Base-by-base conservation (phyloP, 2,329 filamentous ascomycete species). In the Hypoxylon sp. region DNA sequence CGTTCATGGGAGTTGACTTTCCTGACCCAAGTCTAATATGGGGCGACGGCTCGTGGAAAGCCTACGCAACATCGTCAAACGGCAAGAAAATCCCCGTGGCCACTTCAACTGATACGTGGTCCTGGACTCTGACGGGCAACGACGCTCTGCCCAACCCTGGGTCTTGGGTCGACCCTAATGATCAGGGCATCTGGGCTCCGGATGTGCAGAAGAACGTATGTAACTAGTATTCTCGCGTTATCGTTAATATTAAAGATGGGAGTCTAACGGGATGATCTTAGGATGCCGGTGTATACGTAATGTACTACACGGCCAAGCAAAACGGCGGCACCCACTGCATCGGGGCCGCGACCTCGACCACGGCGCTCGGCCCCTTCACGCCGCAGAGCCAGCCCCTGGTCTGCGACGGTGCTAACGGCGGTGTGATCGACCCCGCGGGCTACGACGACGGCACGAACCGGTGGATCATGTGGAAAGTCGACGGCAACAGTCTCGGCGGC, bases 391-490 rank as follows among this genome's bases (percentile, higher is more conserved):
- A 56, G 10, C 75, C 76, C 6, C 64, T 78, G 13, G 72, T 76
- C 65, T 78, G 76, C 67, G 72, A 77, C 63, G 68, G 65, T 10
- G 72, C 65, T 1, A 69, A 64, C 45, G 76, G 76, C 3, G 76
- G 76, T 50, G 69, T 72, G n/a, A 78, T 78, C 57, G 76, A 78
- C 60, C 63, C 76, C 0, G 71, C 75, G 7, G 75, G 75, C 2
- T 78, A 76, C 51, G 75, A 77, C 21, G 76, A 78, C 46, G 76
- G 76, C 13, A 63, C 60, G 1, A 50, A 76, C 67, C 75, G 76
- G 7, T 78, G 76, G 76, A 74, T 78, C 43, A 4, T 74, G 6
- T 78, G 75, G 75, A 78, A 78, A 49, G 75, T 76, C n/a, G 75
- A 78, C 67, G 76, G 75, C 19, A 77, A 76, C 68, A 73, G 51